phyloP scores from a whole-genome alignment of 176 grass and related monocot genomes.

The Zizania latifolia region DNA sequence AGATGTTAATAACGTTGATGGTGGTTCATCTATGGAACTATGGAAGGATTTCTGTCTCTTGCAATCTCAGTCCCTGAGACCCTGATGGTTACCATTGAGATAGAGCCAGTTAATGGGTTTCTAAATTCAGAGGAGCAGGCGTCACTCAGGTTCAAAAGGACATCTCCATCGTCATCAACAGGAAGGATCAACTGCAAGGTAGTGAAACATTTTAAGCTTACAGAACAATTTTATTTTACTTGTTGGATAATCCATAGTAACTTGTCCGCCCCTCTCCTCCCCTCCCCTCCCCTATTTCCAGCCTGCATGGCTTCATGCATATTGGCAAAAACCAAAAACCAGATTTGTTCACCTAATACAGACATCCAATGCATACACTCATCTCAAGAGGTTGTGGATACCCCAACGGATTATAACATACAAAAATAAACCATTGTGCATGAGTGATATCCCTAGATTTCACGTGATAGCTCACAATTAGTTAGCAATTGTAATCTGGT shows the following conservation, averaged over 20 bases:
- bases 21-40: slow-evolving; percentile 69
- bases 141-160: slow-evolving; percentile 64
- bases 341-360: not conserved
- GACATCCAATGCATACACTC: not conserved
- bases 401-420: not conserved
- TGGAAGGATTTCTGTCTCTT: slow-evolving; percentile 69
- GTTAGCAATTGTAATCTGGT: no score
- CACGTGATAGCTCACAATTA: no score
- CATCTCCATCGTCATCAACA: slow-evolving; percentile 34
- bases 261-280: no score
- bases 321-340: not conserved
- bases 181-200: slow-evolving; percentile 98
- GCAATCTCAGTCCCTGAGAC: slow-evolving; percentile 65
- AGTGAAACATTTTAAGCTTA: slow-evolving; percentile 11
- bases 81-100: slow-evolving; percentile 88
- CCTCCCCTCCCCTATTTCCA: no score
- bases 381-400: not conserved
- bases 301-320: not conserved
- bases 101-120: slow-evolving; percentile 61
- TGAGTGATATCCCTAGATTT: not conserved
- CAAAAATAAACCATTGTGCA: not conserved
- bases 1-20: slow-evolving; percentile 67
- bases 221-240: not conserved
- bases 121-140: slow-evolving; percentile 56
- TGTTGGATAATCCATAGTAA: not conserved